Evolutionary conservation across 257 asterid genomes (phyloP), one percentile per base, ranked within the genome.

Genomic region (Parsonsia alboflavescens): DNA sequence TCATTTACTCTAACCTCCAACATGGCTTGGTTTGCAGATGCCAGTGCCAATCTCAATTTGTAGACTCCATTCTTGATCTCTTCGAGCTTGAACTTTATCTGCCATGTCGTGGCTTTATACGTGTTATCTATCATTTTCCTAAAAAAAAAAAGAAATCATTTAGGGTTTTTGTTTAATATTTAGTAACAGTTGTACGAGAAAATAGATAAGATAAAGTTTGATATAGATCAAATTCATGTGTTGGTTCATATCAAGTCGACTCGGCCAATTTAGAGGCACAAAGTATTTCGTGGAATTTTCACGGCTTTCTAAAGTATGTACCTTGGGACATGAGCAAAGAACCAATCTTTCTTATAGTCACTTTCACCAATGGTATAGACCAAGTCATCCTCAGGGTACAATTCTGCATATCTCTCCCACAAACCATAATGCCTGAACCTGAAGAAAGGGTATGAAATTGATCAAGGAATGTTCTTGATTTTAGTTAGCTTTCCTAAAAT

Each of bases 391-490:
- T 70, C 2, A 16, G 86, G 80, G 30, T 82, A 82, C 48, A 76
- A 12, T 63, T 79, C 84, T 52, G 80, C 49, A 28, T 82, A 82
- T 30, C 86, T 75, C 76, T 76, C 80, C 86, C 86, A 82, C 16
- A 82, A 66, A 24, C 86, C 86, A 79, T 82, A 82, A 72, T 82
- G 84, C 56, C 84, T 79, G 58, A 78, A 82, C 74, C 85, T 82
- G 75, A 17, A 52, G 2, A 52, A 16, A 13, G 56, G 56, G 21
- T 5, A 15, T 17, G 57, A 52, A 52, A 50, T 50, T n/a, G 56
- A 50, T 50, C 56, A 50, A 50, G 50, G 16, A 41, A 41, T 41
- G 5, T 50, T 19, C 1, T 21, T 7, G 2, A 0, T 52, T 52
- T 52, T 17, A 33, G 39, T 33, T 33, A 33, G 39, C 39, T 42